Percentiles rank a stretch among this genome's conserved stretches.
phyloP scores from a whole-genome alignment of 1,284 basidiomycete species.

The Inonotus hispidus region DNA sequence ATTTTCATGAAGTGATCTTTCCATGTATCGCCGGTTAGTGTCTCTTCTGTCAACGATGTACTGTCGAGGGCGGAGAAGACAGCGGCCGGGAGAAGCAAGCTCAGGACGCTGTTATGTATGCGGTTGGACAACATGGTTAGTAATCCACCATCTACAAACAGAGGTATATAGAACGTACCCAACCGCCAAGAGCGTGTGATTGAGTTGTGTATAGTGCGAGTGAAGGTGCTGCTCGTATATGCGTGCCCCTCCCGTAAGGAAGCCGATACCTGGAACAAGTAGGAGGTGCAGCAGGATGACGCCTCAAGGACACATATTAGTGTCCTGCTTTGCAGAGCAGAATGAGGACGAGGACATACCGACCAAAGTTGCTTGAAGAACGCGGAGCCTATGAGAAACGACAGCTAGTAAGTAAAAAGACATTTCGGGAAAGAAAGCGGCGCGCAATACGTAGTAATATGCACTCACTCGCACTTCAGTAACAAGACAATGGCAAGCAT shows the following conservation, averaged over 20 bases:
- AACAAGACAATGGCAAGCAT: slow-evolving; percentile 63
- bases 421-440: background rate
- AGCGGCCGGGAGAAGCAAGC: slow-evolving; percentile 55
- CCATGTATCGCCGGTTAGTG: slow-evolving; percentile 35
- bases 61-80: slow-evolving; percentile 59
- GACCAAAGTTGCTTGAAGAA: slow-evolving; percentile 53
- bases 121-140: background rate
- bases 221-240: slow-evolving; percentile 46
- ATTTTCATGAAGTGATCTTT: slow-evolving; percentile 47
- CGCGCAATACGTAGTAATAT: background rate
- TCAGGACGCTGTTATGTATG: slow-evolving; percentile 45
- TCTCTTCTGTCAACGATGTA: slow-evolving; percentile 22
- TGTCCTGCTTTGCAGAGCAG: too few species aligned
- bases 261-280: slow-evolving; percentile 54
- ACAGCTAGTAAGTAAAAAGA: background rate
- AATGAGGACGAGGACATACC: slow-evolving; percentile 31
- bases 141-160: background rate
- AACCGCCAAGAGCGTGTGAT: slow-evolving; percentile 59
- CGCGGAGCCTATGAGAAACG: slow-evolving; percentile 29
- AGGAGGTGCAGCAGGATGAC: slow-evolving; percentile 59
- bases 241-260: slow-evolving; percentile 55
- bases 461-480: slow-evolving; percentile 56
- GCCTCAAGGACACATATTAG: slow-evolving; percentile 29
- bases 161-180: slow-evolving; percentile 38
- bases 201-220: slow-evolving; percentile 49